Base-by-base conservation (phyloP, 2,329 filamentous ascomycete genomes). In the Botrytis aclada region DNA sequence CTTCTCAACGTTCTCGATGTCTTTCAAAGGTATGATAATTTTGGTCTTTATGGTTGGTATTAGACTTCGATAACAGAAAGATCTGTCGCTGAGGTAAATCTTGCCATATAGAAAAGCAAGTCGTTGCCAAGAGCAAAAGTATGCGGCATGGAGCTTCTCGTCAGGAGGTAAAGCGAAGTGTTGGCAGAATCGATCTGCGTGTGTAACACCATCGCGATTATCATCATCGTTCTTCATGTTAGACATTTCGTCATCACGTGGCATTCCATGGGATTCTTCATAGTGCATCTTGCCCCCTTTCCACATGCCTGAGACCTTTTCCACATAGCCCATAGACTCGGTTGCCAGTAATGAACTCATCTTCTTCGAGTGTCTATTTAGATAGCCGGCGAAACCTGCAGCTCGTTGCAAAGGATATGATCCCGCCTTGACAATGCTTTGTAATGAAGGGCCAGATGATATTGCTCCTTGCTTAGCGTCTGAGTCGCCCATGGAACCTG, bases 261-360 rank as follows among this genome's bases (percentile, higher is more conserved):
- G 84, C 60, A 87, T 82, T 34, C 84, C 86, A 62, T 83, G 81
- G 3, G 86, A 85, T 61, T 88, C 92, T 67, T 92, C 90, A 79
- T 98, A 99, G 82, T 98, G 95, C 78, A 92, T 94, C 78, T 92
- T 91, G 20, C 93, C 93, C 47, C 96, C 96, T 77, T 94, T 93
- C 90, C 96, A 96, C 93, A 98, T 98, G 54, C 94, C 95, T 0
- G 95, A 97, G 0, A 98, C 95, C 82, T 98, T 98, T 80, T 97
- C 95, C 45, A 97, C 92, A 80, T 98, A 98, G 2, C 94, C 94
- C 90, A 97, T 97, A 0, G 95, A 97, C 81, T 98, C 95, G 0
- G 92, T 93, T 10, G 95, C 93, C 63, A 98, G 84, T 14, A 97
- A 84, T 41, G 86, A 93, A 74, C 93, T 93, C 90, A 98, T 93